phyloP scores from a whole-genome alignment of 257 asterid species.

The Paraleonurus japonicus region DNA sequence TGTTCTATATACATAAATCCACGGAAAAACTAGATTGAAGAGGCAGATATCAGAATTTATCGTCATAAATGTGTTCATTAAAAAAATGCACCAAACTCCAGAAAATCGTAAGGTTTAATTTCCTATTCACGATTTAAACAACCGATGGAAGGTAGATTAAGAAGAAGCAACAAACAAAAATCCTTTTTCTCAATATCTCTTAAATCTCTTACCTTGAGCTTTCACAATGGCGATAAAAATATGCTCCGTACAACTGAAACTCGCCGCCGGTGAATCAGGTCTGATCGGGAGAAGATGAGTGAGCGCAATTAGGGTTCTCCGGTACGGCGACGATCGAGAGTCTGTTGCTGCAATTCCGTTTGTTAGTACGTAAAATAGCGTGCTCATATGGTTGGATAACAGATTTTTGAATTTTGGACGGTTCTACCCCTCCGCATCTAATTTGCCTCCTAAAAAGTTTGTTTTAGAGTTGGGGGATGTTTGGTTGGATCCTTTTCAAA shows the following conservation, averaged over 20 bases:
- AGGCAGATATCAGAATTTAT: neutral
- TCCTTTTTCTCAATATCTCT: slow-evolving; percentile 2
- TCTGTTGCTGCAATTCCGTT: neutral
- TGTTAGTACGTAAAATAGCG: slow-evolving; percentile 19
- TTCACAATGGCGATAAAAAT: neutral
- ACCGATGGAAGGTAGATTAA: too few species aligned
- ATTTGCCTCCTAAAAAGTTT: neutral
- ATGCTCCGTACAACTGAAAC: slow-evolving; percentile 1
- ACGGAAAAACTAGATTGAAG: neutral
- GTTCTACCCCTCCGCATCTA: neutral
- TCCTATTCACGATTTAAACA: too few species aligned
- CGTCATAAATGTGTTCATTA: neutral
- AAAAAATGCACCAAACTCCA: neutral
- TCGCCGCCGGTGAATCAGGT: slow-evolving; percentile 14
- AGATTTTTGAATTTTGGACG: neutral
- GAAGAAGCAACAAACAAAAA: neutral
- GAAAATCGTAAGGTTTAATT: too few species aligned
- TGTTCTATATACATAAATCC: neutral
- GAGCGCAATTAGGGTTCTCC: neutral
- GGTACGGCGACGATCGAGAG: slow-evolving; percentile 25
- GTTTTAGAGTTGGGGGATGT: neutral
- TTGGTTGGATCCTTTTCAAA: neutral
- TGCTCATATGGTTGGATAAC: neutral
- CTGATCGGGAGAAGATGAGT: neutral
- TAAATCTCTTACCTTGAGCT: slow-evolving; percentile 1